phyloP scores from a whole-genome alignment of 768 basidiomycete species.

The Lepiota subincarnata region DNA sequence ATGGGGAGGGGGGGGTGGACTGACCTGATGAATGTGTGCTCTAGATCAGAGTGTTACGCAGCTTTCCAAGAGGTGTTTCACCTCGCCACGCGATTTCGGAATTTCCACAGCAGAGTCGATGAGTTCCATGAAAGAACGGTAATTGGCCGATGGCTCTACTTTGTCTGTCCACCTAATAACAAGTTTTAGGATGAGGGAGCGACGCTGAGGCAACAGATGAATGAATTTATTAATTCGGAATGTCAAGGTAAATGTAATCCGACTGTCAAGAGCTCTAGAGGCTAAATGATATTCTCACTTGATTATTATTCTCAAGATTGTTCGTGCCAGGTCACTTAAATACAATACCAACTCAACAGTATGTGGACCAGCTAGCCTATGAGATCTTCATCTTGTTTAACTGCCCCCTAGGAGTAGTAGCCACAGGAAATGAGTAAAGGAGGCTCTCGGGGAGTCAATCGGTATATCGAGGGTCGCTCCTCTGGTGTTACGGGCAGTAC shows the following conservation, averaged over 20 bases:
- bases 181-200: neutral
- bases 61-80: too few relatives aligned
- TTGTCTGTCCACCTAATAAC: neutral
- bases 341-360: neutral
- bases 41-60: too few relatives aligned
- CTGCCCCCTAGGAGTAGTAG: neutral
- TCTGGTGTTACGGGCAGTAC: conserved; percentile 4
- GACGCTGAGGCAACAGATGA: neutral
- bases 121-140: conserved; percentile 5
- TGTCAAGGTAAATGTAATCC: neutral
- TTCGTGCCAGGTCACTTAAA: neutral
- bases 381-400: neutral
- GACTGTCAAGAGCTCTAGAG: neutral
- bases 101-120: neutral
- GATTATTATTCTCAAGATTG: neutral
- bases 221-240: neutral
- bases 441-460: neutral
- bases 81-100: neutral
- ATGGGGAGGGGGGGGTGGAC: too few relatives aligned
- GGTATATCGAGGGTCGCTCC: conserved; percentile 3
- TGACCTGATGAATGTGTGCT: too few relatives aligned
- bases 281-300: too few relatives aligned
- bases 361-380: neutral
- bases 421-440: conserved; percentile 4
- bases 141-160: neutral